Conservation (phyloP, 331 rosid species). For the Saraca asoca region DNA sequence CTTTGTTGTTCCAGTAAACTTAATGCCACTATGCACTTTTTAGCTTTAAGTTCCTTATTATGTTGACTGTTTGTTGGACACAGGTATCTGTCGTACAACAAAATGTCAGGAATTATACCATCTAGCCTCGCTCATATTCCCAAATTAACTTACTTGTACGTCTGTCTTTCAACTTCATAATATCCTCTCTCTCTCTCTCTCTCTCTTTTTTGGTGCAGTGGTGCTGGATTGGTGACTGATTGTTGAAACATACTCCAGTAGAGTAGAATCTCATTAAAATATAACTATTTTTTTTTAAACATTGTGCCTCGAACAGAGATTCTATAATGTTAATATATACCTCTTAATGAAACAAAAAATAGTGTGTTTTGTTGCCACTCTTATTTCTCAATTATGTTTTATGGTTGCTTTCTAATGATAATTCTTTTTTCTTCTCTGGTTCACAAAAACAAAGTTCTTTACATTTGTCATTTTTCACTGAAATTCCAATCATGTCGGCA, state of each 20-base stretch:
- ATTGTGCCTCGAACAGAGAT: constrained; percentile 8
- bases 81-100: constrained; percentile 91
- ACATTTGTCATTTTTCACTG: constrained; percentile 7
- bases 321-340: neutral
- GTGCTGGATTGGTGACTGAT: constrained; percentile 14
- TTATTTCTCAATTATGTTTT: too few relatives aligned
- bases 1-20: neutral
- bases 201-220: neutral
- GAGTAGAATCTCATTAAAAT: constrained; percentile 24
- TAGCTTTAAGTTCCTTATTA: constrained; percentile 6
- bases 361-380: too few relatives aligned
- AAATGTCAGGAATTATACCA: constrained; percentile 91
- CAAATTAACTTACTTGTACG: constrained; percentile 85
- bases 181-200: too few relatives aligned
- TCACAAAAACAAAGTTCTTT: neutral
- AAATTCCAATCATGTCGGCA: too few relatives aligned
- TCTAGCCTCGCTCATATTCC: constrained; percentile 78
- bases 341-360: neutral
- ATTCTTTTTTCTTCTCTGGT: too few relatives aligned
- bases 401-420: too few relatives aligned
- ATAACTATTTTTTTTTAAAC: neutral
- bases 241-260: constrained; percentile 12
- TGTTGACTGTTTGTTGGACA: constrained; percentile 37
- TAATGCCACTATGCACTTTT: constrained; percentile 6
- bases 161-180: constrained; percentile 29